Evolutionary conservation across 1,139 yeast species (phyloP), one percentile per base, ranked within the genome.

Genomic region (Diutina rugosa): DNA sequence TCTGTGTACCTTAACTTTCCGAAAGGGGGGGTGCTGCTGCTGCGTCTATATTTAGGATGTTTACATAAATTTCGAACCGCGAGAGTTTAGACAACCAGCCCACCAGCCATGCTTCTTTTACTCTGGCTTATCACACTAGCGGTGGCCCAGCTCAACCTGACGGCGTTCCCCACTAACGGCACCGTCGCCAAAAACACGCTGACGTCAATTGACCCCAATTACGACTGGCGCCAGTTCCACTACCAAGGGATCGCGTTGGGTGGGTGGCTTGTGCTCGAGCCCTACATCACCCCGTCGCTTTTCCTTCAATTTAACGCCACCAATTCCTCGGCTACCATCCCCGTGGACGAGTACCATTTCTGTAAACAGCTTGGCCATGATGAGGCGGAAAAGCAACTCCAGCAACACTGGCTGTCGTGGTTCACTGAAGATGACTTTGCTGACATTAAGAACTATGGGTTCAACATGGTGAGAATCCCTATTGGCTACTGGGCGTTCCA

Each of bases 401-500:
- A 41, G 10, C 9, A 69, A 2, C 88, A 84, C 64, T 83, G 84
- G 82, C 66, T 71, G 12, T 67, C 79, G 0, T 83, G 81, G 73
- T 75, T 78, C 58, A 78, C 75, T 14, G 86, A 81, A 63, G 63
- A 69, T 8, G 88, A 84, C 64, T 81, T 83, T 59, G 63, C 67
- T 41, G 64, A 71, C 53, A 82, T 83, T 48, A 71, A 73, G 51
- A 63, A 64, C 7, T 70, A 68, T 57, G 88, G 87, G 0, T 72
- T 84, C 60, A 84, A 83, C 62, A 71, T 82, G 71, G 86, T 83
- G 14, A 71, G 89, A 59, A 74, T 84, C 32, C 89, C 89, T 5
- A 72, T 83, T 51, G 88, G 89, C 1, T 84, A 84, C 65, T 83
- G 88, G 88, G 84, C 87, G 4, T 82, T 83, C 68, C 71, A 73